Evolutionary conservation across 495 filamentous ascomycete genomes (phyloP).

Genomic region (Corynascus novoguineensis): DNA sequence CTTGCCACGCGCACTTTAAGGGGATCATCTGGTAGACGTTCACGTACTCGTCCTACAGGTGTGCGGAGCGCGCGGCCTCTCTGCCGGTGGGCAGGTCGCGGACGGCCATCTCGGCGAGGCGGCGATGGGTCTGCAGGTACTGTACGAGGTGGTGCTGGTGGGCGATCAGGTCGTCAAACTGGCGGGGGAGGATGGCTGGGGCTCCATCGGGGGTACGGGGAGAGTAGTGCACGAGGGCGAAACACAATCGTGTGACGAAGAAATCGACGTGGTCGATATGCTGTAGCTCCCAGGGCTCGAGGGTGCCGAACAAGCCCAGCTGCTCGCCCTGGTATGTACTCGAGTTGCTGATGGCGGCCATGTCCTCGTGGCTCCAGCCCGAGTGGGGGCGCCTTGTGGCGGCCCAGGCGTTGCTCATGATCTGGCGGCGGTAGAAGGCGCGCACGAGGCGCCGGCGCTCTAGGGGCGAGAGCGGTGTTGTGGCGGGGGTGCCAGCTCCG

Average conservation of each 20-base stretch:
- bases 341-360: background rate
- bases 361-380: background rate
- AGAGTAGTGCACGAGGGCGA: background rate
- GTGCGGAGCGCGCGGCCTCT: background rate
- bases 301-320: background rate
- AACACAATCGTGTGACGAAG: background rate
- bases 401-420: slow-evolving; percentile 9
- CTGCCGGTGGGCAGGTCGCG: background rate
- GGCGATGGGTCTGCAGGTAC: background rate
- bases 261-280: slow-evolving; percentile 1
- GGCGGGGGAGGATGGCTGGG: background rate
- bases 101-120: background rate
- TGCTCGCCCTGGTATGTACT: background rate
- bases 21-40: background rate
- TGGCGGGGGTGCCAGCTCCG: background rate
- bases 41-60: background rate
- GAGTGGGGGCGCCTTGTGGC: background rate
- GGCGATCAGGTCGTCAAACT: background rate
- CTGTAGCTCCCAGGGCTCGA: slow-evolving; percentile 7
- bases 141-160: background rate
- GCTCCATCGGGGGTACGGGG: background rate
- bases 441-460: slow-evolving; percentile 3
- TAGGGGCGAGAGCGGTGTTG: background rate
- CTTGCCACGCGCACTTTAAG: background rate
- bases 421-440: slow-evolving; percentile 8